Evolutionary conservation across 768 basidiomycete genomes (phyloP), one percentile per base, ranked within the genome.

Genomic region (Hydnomerulius pinastri): DNA sequence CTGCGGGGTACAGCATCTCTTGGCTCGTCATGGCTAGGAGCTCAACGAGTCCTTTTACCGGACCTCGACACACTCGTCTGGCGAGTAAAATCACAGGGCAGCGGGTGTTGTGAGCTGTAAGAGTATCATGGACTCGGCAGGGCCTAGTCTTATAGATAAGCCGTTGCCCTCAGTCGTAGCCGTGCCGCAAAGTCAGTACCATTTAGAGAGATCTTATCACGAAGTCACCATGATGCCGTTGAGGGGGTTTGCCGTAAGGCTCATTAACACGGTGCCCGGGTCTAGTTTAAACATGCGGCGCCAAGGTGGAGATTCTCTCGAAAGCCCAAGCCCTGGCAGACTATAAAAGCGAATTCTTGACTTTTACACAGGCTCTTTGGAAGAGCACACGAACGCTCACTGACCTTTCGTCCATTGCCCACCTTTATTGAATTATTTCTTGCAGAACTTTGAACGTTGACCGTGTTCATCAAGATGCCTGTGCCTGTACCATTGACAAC

Each of bases 281-380:
- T 24, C 12, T 33, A 2, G 23, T 9, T 20, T 38, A 29, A 36
- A 46, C 43, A 48, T 44, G 61, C 61, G 61, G 61, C 43, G 58
- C 38, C 55, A 62, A 46, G 62, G 55, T 54, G 58, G 57, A 30
- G 46, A 41, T 53, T 47, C 35, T 36, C 28, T 38, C 24, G 7
- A n/a, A 15, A 30, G 29, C 42, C 48, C 39, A 40, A 18, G 28
- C 51, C 51, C 44, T 25, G 32, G 38, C 8, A 20, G 9, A n/a
- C 38, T 39, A 53, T 47, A 42, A 12, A 30, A 53, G n/a, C 6
- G 17, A 46, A 27, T 4, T n/a, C 41, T n/a, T 15, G 7, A 23
- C 17, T n/a, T n/a, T 25, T 33, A 45, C 37, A 23, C 33, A 21
- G 28, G 4, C 10, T 18, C 43, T 6, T 20, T 11, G n/a, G 13